Conservation (phyloP, 306 rosid species). For the Vachellia collinsii region DNA sequence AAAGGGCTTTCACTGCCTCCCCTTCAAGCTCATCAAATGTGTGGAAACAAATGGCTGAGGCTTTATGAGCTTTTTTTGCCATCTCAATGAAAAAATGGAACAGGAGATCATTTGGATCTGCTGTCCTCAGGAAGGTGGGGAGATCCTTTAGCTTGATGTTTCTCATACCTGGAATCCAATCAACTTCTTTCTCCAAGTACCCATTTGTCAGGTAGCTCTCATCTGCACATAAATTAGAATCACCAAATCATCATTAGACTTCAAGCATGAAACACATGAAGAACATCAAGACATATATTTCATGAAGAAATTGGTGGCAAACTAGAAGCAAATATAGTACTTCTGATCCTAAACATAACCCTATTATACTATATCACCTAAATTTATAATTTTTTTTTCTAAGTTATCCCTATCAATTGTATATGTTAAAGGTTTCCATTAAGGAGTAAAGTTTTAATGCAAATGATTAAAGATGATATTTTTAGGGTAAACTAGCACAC, state of each 20-base stretch:
- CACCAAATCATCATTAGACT: too few relatives aligned
- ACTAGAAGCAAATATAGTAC: too few relatives aligned
- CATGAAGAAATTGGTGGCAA: not conserved
- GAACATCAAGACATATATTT: too few relatives aligned
- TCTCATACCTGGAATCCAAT: not conserved
- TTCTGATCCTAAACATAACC: too few relatives aligned
- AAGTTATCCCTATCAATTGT: too few relatives aligned
- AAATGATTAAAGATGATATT: too few relatives aligned
- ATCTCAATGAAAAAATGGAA: not conserved
- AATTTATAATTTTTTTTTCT: too few relatives aligned
- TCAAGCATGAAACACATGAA: not conserved
- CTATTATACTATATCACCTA: too few relatives aligned
- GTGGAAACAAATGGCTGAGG: not conserved
- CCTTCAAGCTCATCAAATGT: constrained; percentile 7
- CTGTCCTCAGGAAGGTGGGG: not conserved
- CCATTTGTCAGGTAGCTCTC: not conserved
- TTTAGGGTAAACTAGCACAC: too few relatives aligned
- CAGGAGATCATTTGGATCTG: not conserved
- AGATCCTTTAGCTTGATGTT: not conserved
- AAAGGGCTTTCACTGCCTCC: not conserved
- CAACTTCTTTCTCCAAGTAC: not conserved
- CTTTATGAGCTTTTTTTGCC: not conserved
- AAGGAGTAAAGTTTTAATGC: too few relatives aligned
- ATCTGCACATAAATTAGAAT: too few relatives aligned
- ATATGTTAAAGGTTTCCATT: too few relatives aligned